phyloP scores from a whole-genome alignment of 352 stramenopile species.

The Poterioochromonas sp. region DNA sequence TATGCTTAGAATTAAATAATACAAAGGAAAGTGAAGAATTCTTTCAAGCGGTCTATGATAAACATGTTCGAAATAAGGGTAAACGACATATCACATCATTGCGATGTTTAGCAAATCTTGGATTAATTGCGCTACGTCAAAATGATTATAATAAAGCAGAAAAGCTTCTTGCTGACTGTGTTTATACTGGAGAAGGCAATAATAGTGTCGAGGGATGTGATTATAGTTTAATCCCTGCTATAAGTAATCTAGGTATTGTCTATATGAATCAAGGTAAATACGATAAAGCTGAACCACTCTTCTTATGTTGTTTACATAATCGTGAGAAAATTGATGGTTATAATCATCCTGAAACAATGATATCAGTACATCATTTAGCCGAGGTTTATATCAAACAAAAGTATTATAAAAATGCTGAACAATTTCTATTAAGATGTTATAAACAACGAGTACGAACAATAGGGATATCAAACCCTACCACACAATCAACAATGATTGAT shows the following conservation, averaged over 20 bases:
- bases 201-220: background rate
- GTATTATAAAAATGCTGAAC: background rate
- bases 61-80: background rate
- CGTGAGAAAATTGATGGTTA: background rate
- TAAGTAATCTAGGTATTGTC: constrained; percentile 3
- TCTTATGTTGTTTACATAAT: background rate
- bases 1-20: background rate
- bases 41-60: background rate
- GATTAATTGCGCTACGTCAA: background rate
- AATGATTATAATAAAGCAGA: background rate
- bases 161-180: background rate
- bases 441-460: background rate
- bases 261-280: background rate
- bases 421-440: background rate
- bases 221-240: background rate
- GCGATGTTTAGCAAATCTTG: background rate
- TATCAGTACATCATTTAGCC: background rate
- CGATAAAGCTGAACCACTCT: background rate
- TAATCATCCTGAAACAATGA: background rate
- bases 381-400: background rate
- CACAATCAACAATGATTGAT: background rate
- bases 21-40: no score
- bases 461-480: background rate
- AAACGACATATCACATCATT: background rate
- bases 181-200: background rate